Evolutionary conservation across 768 basidiomycete species (phyloP).

Genomic region (Glaciozyma martinii): DNA sequence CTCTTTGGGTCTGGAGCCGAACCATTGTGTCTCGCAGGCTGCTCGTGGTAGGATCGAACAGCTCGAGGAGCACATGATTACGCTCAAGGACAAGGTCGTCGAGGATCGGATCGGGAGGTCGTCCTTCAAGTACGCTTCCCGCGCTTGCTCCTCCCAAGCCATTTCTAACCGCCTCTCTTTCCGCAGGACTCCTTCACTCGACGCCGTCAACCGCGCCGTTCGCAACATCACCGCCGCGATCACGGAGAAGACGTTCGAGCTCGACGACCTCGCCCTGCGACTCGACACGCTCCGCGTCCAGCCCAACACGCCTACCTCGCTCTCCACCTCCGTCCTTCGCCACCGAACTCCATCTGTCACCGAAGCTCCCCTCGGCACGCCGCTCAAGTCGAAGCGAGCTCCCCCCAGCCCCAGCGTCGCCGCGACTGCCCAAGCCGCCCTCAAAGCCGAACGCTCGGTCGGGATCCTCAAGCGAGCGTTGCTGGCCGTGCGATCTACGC

Average conservation of each 20-base stretch:
- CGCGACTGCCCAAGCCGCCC: constrained; percentile 59
- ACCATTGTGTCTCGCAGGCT: constrained; percentile 42
- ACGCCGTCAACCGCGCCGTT: constrained; percentile 73
- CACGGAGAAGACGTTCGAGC: constrained; percentile 34
- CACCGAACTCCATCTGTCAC: not conserved
- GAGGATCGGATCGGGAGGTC: constrained; percentile 40
- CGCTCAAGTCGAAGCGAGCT: constrained; percentile 30
- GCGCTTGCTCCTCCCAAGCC: not conserved
- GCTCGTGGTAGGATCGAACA: constrained; percentile 66
- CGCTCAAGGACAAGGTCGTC: constrained; percentile 60
- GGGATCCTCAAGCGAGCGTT: constrained; percentile 61
- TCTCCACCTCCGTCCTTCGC: not conserved
- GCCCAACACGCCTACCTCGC: not conserved
- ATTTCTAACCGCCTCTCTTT: not conserved
- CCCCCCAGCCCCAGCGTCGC: not conserved
- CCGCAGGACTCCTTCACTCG: constrained; percentile 67
- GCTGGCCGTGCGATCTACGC: constrained; percentile 53
- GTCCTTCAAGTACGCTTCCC: constrained; percentile 20
- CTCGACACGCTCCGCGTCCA: constrained; percentile 32
- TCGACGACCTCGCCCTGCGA: constrained; percentile 39
- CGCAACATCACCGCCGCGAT: constrained; percentile 61
- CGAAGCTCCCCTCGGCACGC: constrained; percentile 14
- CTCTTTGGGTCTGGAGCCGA: not conserved
- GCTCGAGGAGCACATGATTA: constrained; percentile 63
- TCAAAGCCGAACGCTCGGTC: constrained; percentile 69